A percentile compares a stretch with the other conserved stretches of the same genome.
These are phyloP conservation scores for Tripterygium wilfordii DNA, from an alignment of 177 flowering plant species.

Conservation along the genomic window DNA sequence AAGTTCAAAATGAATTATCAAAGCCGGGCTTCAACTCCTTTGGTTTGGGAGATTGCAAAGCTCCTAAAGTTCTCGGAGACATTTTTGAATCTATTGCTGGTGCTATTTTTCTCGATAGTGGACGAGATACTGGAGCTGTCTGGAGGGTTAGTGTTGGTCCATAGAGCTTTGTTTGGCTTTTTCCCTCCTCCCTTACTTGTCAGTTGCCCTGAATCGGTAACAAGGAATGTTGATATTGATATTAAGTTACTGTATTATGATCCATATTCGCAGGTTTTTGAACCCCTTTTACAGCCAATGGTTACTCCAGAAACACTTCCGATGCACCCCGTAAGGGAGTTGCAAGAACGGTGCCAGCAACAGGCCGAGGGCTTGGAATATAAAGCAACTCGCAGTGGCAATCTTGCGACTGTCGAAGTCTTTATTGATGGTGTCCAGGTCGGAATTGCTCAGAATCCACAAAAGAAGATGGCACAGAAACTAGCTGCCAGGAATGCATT, in stretches of 20 bases:
- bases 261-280: constrained; percentile 53
- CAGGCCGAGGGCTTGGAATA: constrained; percentile 99
- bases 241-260: neutral
- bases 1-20: constrained; percentile 59
- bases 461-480: constrained; percentile 99
- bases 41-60: constrained; percentile 98
- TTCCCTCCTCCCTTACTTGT: neutral
- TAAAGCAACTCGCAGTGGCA: constrained; percentile 80
- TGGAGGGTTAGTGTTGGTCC: constrained; percentile 82
- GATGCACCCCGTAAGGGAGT: constrained; percentile 97
- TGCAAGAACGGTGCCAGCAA: constrained; percentile 98
- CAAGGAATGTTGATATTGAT: neutral
- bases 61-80: constrained; percentile 99
- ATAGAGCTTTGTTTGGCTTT: neutral
- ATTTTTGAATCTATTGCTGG: constrained; percentile 98
- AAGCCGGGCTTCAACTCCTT: constrained; percentile 96
- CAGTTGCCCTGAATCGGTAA: neutral
- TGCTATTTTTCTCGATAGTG: constrained; percentile 87
- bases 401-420: constrained; percentile 96
- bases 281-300: constrained; percentile 87
- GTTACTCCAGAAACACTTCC: constrained; percentile 99
- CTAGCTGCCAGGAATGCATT: constrained; percentile 97
- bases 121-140: constrained; percentile 64
- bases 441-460: constrained; percentile 89
- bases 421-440: constrained; percentile 87